phyloP scores from a whole-genome alignment of 2,329 filamentous ascomycete genomes.

The Calonectria fujianensis region DNA sequence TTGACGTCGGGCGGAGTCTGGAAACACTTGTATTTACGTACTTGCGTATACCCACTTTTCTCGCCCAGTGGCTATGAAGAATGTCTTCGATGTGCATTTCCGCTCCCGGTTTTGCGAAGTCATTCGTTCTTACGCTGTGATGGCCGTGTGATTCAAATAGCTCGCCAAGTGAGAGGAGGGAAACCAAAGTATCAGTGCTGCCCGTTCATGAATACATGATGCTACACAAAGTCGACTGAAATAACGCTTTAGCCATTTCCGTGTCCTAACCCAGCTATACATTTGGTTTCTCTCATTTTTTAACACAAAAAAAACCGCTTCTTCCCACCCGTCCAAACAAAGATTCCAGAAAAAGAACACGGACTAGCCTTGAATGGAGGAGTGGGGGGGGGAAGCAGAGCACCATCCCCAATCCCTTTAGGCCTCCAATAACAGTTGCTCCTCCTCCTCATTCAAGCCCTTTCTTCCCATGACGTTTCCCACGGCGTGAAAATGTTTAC shows the following conservation, averaged over 20 bases:
- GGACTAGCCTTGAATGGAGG: constrained; percentile 33
- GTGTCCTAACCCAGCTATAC: constrained; percentile 48
- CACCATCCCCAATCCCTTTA: constrained; percentile 35
- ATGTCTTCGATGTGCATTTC: constrained; percentile 23
- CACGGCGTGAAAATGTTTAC: constrained; percentile 21
- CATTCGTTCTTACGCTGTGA: neutral
- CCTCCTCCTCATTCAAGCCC: constrained; percentile 32
- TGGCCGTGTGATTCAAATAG: constrained; percentile 2
- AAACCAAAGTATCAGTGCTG: neutral
- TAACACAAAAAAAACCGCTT: constrained; percentile 23
- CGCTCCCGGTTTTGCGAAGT: neutral
- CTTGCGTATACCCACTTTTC: constrained; percentile 53
- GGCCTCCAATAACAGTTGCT: constrained; percentile 41
- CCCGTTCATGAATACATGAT: constrained; percentile 6
- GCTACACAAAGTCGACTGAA: constrained; percentile 26
- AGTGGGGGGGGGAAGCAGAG: neutral
- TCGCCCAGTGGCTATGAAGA: constrained; percentile 35
- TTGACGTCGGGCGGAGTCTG: constrained; percentile 49
- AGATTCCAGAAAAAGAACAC: constrained; percentile 39
- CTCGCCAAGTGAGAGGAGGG: neutral
- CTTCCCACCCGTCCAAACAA: constrained; percentile 39
- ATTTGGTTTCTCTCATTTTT: constrained; percentile 37
- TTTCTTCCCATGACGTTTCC: constrained; percentile 8
- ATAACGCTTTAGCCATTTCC: constrained; percentile 45
- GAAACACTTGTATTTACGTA: constrained; percentile 48